Conservation (phyloP, 345 rosid genomes). For the Euphorbia lathyris region DNA sequence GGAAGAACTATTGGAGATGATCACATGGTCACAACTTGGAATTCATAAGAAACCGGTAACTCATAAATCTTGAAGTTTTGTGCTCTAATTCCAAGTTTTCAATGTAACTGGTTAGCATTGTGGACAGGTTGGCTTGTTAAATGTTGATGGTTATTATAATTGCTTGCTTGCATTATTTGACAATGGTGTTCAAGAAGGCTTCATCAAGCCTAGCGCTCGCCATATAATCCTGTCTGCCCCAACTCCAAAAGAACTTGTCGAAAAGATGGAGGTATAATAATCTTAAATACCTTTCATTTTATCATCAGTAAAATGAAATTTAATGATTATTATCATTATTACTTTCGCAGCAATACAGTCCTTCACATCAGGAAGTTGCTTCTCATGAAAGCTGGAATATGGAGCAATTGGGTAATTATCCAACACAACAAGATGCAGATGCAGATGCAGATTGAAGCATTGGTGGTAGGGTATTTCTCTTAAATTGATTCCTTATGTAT, state of each 20-base stretch:
- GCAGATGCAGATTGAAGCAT: constrained; percentile 30
- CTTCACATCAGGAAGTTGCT: constrained; percentile 71
- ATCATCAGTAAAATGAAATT: too few relatives aligned
- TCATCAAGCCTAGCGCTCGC: constrained; percentile 83
- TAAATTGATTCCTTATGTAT: constrained; percentile 29
- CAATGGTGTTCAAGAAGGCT: constrained; percentile 90
- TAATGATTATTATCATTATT: too few relatives aligned
- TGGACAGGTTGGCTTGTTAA: constrained; percentile 82
- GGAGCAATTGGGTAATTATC: constrained; percentile 61
- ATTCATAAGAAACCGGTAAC: constrained; percentile 88
- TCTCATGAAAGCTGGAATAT: constrained; percentile 89
- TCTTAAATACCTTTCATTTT: constrained; percentile 15
- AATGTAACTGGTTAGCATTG: neutral
- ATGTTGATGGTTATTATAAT: constrained; percentile 90
- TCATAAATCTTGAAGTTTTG: constrained; percentile 17
- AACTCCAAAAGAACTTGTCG: constrained; percentile 78
- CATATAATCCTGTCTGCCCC: constrained; percentile 78
- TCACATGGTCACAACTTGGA: constrained; percentile 97
- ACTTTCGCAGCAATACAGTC: constrained; percentile 73
- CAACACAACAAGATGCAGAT: constrained; percentile 38
- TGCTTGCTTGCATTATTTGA: constrained; percentile 76
- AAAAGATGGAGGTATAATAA: constrained; percentile 79
- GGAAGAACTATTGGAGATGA: constrained; percentile 96
- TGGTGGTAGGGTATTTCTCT: constrained; percentile 29
- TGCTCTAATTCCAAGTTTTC: neutral